Conservation (phyloP, 345 rosid species). For the Aethionema arabicum region DNA sequence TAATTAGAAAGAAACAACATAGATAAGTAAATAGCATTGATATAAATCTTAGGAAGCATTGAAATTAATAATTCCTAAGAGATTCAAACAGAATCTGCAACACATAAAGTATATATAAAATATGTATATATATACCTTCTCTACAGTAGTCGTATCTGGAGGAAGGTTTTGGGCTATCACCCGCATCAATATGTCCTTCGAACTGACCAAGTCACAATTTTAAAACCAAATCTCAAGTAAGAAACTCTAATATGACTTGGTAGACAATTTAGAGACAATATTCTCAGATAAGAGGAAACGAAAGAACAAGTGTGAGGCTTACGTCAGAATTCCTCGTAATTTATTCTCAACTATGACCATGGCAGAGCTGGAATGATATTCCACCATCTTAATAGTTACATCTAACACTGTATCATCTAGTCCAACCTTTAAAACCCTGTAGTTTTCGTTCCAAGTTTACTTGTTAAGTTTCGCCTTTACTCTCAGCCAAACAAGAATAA, state of each 20-base stretch:
- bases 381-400: conserved; percentile 84
- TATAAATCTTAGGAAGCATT: not conserved
- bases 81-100: not conserved
- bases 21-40: not conserved
- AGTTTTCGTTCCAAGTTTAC: conserved; percentile 23
- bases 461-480: conserved; percentile 6
- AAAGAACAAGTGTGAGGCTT: conserved; percentile 33
- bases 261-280: not conserved
- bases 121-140: conserved; percentile 54
- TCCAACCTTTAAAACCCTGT: conserved; percentile 77
- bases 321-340: conserved; percentile 89
- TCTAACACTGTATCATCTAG: conserved; percentile 72
- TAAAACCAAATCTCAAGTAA: conserved; percentile 6
- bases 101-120: not conserved
- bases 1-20: conserved; percentile 14
- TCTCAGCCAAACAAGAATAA: conserved; percentile 12
- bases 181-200: conserved; percentile 96
- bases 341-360: conserved; percentile 73
- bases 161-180: conserved; percentile 78
- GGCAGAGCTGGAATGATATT: conserved; percentile 65
- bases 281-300: not conserved
- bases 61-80: not conserved
- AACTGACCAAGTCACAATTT: conserved; percentile 46
- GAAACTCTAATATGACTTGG: not conserved
- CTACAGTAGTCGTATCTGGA: conserved; percentile 67